Base-by-base conservation (phyloP, 345 rosid species). In the Geranium rotundifolium region DNA sequence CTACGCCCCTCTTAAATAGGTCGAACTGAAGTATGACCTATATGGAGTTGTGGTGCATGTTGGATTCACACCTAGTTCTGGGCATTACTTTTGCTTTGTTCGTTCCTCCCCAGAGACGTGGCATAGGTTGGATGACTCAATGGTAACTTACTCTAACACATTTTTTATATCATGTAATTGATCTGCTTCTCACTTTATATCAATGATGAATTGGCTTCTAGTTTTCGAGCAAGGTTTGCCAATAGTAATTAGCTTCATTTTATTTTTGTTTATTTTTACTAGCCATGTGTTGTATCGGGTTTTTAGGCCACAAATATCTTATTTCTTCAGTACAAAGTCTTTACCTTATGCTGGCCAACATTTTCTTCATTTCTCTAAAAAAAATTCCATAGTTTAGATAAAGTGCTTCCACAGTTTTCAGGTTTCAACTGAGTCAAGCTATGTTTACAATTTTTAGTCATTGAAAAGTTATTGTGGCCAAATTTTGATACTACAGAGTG, bases 31-130 rank as follows among this genome's bases (percentile, higher is more conserved):
- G 69, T 88, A 90, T 77, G 75, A 74, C 37, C 82, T 90, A 1
- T 88, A 88, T 68, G 97, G 85, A 30, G 19, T 88, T 75, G 93
- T 90, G 72, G 90, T 84, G 75, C 97, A 90, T 70, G 57, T 69
- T 3, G 97, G 97, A 37, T 60, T 19, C 17, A 66, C 73, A 17
- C 73, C 84, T 56, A 82, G 79, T 64, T 80, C 76, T 56, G 97
- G 97, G 55, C 97, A 88, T 71, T 90, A 90, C 83, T 67, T 71
- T 19, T 80, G 82, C 66, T 88, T 80, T 60, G 71, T 88, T 69
- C 74, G 85, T 63, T 85, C 95, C 37, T 80, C 89, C 46, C 89
- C 90, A 52, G 77, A 68, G 57, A 80, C 64, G 60, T 90, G 97
- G 97, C 87, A 85, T 67, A 71, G 63, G 64, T 76, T 90, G 74